These are phyloP conservation scores for Fusarium papillatum DNA, from an alignment of 2,329 filamentous ascomycete genomes.

Conservation along the genomic window DNA sequence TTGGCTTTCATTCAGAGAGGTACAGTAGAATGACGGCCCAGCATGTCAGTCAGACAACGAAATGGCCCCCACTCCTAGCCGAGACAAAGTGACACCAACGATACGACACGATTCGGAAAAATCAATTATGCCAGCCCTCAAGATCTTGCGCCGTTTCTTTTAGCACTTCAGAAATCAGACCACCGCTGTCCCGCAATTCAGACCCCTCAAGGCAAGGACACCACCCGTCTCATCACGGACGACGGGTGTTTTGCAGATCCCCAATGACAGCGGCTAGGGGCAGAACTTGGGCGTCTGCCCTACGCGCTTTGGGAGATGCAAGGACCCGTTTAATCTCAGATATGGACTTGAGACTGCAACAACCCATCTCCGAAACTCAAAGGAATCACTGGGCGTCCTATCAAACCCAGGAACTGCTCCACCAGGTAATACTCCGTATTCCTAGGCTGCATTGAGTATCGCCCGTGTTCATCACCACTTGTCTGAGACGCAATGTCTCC, in stretches of 20 bases:
- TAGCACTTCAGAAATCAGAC: constrained; percentile 17
- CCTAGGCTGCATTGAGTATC: constrained; percentile 16
- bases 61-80: constrained; percentile 19
- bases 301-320: background rate
- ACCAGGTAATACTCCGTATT: background rate
- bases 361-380: background rate
- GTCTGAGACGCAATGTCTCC: constrained; percentile 10
- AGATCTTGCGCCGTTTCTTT: constrained; percentile 14
- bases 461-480: constrained; percentile 6
- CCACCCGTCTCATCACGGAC: background rate
- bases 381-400: constrained; percentile 4
- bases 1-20: background rate
- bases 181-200: constrained; percentile 20
- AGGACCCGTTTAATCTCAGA: constrained; percentile 11
- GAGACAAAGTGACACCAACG: constrained; percentile 18
- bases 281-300: background rate
- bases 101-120: constrained; percentile 15
- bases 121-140: constrained; percentile 12
- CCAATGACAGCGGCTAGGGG: constrained; percentile 8
- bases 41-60: constrained; percentile 6
- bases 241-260: constrained; percentile 11
- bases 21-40: background rate
- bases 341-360: background rate
- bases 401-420: background rate
- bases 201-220: constrained; percentile 4